Base-by-base conservation (phyloP, 768 basidiomycete species). In the Mycena belliarum region DNA sequence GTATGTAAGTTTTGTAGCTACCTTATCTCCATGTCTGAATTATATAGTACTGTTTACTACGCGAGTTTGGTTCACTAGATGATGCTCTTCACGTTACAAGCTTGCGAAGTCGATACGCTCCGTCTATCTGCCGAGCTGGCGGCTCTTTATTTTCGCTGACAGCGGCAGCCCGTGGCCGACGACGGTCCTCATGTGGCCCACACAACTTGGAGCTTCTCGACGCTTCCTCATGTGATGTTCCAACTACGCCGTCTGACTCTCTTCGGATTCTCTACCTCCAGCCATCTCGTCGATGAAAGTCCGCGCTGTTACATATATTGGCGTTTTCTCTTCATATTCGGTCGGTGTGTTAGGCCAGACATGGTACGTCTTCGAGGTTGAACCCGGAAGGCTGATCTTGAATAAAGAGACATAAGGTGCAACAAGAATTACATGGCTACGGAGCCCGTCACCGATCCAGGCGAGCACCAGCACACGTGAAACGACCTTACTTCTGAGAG, bases 361-460 rank as follows among this genome's bases (percentile, higher is more conserved):
- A 63, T 63, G 62, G 62, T 63, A 47, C 8, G 52, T 52, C n/a
- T n/a, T 15, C 7, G 10, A 10, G 15, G 24, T 6, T 21, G 32
- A 18, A 42, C 38, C 28, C 23, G 35, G 16, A 35, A 35, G 18
- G 23, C 37, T 41, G 38, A 29, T 28, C 25, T 18, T 8, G 15
- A 4, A 37, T 25, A 21, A 11, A n/a, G n/a, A n/a, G n/a, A n/a
- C n/a, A n/a, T n/a, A 14, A 85, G 83, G 83, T 85, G 84, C 61
- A 78, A 77, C 26, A 86, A 85, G 61, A 73, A 82, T 51, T 86
- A 86, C 63, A 79, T 75, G 75, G 65, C 76, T 4, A 71, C 71
- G 1, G 71, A 74, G 33, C 75, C 74, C 16, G 52, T 78, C 26
- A 71, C 74, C 8, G 69, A 74, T 8, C 83, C 84, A 37, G 83